Evolutionary conservation across 2,329 filamentous ascomycete species (phyloP).

Genomic region (Claviceps sorghi): DNA sequence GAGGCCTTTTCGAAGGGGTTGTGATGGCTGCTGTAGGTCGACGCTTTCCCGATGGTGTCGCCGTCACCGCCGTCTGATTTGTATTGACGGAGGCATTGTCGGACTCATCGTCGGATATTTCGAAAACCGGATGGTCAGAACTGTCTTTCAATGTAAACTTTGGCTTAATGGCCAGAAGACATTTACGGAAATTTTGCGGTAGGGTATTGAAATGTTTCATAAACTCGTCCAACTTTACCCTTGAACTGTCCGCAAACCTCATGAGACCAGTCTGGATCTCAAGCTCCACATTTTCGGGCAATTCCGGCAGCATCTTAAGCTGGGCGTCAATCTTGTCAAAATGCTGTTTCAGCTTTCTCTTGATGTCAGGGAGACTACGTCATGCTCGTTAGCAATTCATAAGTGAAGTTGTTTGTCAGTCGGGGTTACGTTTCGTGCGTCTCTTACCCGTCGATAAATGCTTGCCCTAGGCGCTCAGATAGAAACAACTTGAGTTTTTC

Average conservation of each 20-base stretch:
- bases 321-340: constrained; percentile 38
- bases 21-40: constrained; percentile 12
- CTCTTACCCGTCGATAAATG: constrained; percentile 36
- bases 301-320: constrained; percentile 47
- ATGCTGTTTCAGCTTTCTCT: constrained; percentile 34
- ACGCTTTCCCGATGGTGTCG: constrained; percentile 18
- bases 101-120: constrained; percentile 26
- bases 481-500: constrained; percentile 37
- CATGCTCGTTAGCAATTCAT: background rate
- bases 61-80: constrained; percentile 9
- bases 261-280: constrained; percentile 47
- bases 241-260: constrained; percentile 37
- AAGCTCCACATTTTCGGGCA: constrained; percentile 52
- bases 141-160: constrained; percentile 27
- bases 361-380: constrained; percentile 34
- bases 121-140: constrained; percentile 20
- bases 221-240: constrained; percentile 37
- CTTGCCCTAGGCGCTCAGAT: constrained; percentile 36
- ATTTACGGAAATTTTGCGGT: constrained; percentile 36
- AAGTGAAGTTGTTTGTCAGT: background rate
- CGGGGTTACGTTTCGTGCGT: background rate
- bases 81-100: constrained; percentile 15
- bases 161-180: constrained; percentile 31
- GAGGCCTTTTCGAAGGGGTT: constrained; percentile 22
- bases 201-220: constrained; percentile 29